Conservation (phyloP, 495 filamentous ascomycete species). For the Hypoxylon crocopeplum region DNA sequence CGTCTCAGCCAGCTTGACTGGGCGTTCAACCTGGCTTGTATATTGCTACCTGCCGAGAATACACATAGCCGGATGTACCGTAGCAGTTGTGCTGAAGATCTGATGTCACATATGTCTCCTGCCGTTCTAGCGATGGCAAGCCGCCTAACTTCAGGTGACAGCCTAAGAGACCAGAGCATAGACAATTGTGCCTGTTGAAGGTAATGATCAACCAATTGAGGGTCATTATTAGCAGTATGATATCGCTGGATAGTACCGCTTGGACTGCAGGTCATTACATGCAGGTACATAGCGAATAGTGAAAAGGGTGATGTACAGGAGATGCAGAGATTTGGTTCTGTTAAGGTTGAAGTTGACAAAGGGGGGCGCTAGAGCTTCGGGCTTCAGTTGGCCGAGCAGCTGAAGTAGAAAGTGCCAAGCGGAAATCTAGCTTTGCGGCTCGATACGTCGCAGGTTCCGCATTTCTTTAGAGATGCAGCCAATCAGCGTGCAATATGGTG, state of each 20-base stretch:
- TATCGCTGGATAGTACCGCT: constrained; percentile 8
- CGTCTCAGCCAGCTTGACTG: no score
- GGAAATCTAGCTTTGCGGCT: constrained; percentile 38
- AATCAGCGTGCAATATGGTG: constrained; percentile 2
- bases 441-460: constrained; percentile 35
- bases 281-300: neutral
- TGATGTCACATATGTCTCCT: constrained; percentile 14
- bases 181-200: constrained; percentile 9
- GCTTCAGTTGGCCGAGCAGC: constrained; percentile 26
- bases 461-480: constrained; percentile 7
- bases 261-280: constrained; percentile 14
- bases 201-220: constrained; percentile 24
- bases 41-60: neutral
- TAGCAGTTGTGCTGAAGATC: constrained; percentile 4
- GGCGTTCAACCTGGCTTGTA: no score
- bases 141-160: constrained; percentile 28
- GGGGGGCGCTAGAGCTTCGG: constrained; percentile 33
- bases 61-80: neutral
- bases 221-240: constrained; percentile 3
- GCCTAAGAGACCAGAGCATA: constrained; percentile 9
- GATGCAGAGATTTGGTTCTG: constrained; percentile 7
- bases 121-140: neutral
- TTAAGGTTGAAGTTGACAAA: constrained; percentile 23
- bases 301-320: constrained; percentile 6
- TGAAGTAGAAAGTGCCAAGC: constrained; percentile 18